Conservation (phyloP, 2,329 filamentous ascomycete genomes). For the Domatiomyces globalis region DNA sequence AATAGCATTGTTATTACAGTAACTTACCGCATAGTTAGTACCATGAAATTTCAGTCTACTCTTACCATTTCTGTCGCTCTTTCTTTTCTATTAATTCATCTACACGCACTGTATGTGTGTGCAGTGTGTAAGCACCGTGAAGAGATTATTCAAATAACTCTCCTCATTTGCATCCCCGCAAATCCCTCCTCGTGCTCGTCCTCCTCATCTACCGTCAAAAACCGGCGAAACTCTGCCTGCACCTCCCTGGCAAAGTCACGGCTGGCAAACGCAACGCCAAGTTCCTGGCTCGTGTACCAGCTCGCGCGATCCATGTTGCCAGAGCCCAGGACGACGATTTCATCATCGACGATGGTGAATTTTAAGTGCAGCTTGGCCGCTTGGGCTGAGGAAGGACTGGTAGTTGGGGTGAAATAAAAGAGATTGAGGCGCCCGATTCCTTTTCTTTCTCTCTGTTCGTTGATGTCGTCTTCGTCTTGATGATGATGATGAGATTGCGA, state of each 20-base stretch:
- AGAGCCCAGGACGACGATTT: constrained; percentile 57
- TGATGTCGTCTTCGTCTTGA: too few species aligned
- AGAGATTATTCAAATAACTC: background rate
- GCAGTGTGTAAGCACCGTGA: too few species aligned
- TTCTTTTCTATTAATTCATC: too few species aligned
- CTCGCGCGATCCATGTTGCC: constrained; percentile 76
- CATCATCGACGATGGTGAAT: constrained; percentile 56
- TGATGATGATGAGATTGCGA: background rate
- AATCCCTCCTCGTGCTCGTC: too few species aligned
- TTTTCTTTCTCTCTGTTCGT: too few species aligned
- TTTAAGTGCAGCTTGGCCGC: constrained; percentile 57
- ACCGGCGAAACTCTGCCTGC: background rate
- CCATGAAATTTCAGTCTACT: too few species aligned
- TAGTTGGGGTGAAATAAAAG: background rate
- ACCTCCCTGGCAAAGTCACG: background rate
- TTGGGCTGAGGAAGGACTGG: background rate
- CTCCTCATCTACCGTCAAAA: background rate
- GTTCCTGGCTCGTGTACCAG: constrained; percentile 76
- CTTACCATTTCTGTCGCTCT: too few species aligned
- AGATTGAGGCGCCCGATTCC: background rate
- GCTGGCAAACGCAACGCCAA: constrained; percentile 40
- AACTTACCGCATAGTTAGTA: too few species aligned
- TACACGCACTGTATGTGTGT: too few species aligned
- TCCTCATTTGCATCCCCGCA: background rate
- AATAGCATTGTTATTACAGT: too few species aligned